Conservation (phyloP, 2,329 filamentous ascomycete genomes). For the Botrytis byssoidea region DNA sequence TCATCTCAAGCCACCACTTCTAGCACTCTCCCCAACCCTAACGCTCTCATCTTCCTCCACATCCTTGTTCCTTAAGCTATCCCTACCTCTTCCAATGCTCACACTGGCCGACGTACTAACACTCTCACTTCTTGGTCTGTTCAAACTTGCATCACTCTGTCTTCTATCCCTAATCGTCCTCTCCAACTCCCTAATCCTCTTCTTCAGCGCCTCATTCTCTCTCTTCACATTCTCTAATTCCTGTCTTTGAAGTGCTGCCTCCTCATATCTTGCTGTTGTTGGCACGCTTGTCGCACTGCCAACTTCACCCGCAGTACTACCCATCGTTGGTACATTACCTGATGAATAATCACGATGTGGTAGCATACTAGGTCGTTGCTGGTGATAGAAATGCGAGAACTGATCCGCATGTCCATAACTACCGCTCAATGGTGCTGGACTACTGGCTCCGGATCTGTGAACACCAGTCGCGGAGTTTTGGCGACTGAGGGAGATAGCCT, state of each 20-base stretch:
- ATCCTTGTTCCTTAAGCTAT: slow-evolving; percentile 44
- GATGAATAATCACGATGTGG: slow-evolving; percentile 34
- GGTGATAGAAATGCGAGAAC: slow-evolving; percentile 35
- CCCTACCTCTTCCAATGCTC: slow-evolving; percentile 36
- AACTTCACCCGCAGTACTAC: slow-evolving; percentile 6
- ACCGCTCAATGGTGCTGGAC: slow-evolving; percentile 31
- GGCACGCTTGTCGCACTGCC: slow-evolving; percentile 47
- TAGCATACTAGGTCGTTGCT: slow-evolving; percentile 29
- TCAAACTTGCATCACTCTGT: slow-evolving; percentile 44
- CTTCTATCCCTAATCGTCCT: slow-evolving; percentile 44
- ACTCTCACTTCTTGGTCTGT: slow-evolving; percentile 49
- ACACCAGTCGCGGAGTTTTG: slow-evolving; percentile 38
- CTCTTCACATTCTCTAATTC: slow-evolving; percentile 61
- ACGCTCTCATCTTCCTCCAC: slow-evolving; percentile 56
- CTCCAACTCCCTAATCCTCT: slow-evolving; percentile 62
- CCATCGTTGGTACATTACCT: slow-evolving; percentile 23
- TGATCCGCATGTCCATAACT: slow-evolving; percentile 36
- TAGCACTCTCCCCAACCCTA: slow-evolving; percentile 61
- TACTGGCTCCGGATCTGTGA: slow-evolving; percentile 36
- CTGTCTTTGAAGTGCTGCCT: slow-evolving; percentile 57
- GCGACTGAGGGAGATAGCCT: slow-evolving; percentile 34
- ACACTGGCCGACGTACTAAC: slow-evolving; percentile 53
- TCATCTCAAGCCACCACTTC: slow-evolving; percentile 43
- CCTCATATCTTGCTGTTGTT: slow-evolving; percentile 60
- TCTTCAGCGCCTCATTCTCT: slow-evolving; percentile 63